These are phyloP conservation scores for Dothistroma septosporum DNA, from an alignment of 2,329 filamentous ascomycete genomes.

Conservation along the genomic window DNA sequence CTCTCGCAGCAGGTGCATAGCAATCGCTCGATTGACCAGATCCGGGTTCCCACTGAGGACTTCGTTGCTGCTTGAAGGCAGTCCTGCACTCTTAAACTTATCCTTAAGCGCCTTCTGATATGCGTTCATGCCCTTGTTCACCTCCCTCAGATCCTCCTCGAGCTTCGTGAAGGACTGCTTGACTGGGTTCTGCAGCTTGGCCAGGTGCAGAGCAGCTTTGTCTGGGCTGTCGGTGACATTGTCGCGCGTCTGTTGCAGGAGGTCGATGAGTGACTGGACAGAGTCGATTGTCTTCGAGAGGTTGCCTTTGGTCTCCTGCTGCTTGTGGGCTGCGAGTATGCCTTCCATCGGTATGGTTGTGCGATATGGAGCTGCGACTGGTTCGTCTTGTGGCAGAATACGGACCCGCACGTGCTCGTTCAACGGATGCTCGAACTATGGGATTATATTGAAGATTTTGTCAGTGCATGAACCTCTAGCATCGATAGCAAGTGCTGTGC, in stretches of 20 bases:
- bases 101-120: constrained; percentile 83
- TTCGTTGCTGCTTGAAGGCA: constrained; percentile 75
- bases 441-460: not conserved
- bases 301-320: constrained; percentile 65
- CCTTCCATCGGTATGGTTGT: constrained; percentile 49
- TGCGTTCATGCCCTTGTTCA: constrained; percentile 75
- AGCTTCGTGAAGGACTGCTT: constrained; percentile 76
- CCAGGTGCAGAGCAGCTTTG: constrained; percentile 68
- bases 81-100: constrained; percentile 64
- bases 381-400: not conserved
- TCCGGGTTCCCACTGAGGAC: constrained; percentile 69
- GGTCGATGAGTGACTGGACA: constrained; percentile 77
- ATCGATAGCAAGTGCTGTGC: not conserved
- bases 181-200: constrained; percentile 79
- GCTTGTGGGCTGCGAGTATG: constrained; percentile 69
- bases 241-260: constrained; percentile 69
- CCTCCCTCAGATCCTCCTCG: constrained; percentile 75
- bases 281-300: constrained; percentile 68
- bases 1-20: constrained; percentile 92
- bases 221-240: constrained; percentile 68
- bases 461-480: not conserved
- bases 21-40: constrained; percentile 87
- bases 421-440: not conserved
- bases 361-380: not conserved
- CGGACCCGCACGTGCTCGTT: not conserved